A percentile compares a stretch with the other conserved stretches of the same genome.
These are phyloP conservation scores for Rhizopogon vinicolor DNA, from an alignment of 768 basidiomycete species.

Conservation along the genomic window DNA sequence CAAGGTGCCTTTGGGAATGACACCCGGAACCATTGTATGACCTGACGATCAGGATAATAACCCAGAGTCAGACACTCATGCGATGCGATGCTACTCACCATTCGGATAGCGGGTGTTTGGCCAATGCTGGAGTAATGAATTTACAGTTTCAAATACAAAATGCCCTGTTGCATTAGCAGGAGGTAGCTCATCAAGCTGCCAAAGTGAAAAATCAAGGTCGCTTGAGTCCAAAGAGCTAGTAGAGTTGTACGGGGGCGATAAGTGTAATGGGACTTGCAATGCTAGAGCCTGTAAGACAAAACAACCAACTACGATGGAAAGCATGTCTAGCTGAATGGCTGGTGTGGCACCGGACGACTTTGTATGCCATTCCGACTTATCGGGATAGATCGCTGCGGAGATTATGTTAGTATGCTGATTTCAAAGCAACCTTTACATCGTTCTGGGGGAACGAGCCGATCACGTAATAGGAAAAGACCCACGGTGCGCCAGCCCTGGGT, in stretches of 20 bases:
- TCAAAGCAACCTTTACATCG: too few relatives aligned
- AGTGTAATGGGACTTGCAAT: too few relatives aligned
- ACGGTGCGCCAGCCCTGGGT: too few relatives aligned
- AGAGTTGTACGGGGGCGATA: too few relatives aligned
- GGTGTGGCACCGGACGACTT: too few relatives aligned
- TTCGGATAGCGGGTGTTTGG: slow-evolving; percentile 43
- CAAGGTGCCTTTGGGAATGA: slow-evolving; percentile 5
- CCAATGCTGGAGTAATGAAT: slow-evolving; percentile 37
- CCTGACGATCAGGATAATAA: neutral
- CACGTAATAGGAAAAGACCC: too few relatives aligned
- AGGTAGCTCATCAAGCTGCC: slow-evolving; percentile 20
- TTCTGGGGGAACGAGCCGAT: too few relatives aligned
- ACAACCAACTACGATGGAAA: slow-evolving; percentile 57
- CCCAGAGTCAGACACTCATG: neutral
- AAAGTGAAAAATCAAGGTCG: slow-evolving; percentile 1
- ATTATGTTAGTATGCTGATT: too few relatives aligned
- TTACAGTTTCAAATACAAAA: slow-evolving; percentile 29
- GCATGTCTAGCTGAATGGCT: slow-evolving; percentile 71
- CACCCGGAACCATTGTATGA: slow-evolving; percentile 3
- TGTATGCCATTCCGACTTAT: too few relatives aligned
- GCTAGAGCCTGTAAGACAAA: too few relatives aligned
- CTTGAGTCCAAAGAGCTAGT: too few relatives aligned
- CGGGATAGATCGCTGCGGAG: too few relatives aligned
- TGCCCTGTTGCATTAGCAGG: slow-evolving; percentile 23
- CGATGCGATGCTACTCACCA: slow-evolving; percentile 21